Evolutionary conservation across 441 rosid species (phyloP), one percentile per base, ranked within the genome.

Genomic region (Euphorbia schlechtendalii): DNA sequence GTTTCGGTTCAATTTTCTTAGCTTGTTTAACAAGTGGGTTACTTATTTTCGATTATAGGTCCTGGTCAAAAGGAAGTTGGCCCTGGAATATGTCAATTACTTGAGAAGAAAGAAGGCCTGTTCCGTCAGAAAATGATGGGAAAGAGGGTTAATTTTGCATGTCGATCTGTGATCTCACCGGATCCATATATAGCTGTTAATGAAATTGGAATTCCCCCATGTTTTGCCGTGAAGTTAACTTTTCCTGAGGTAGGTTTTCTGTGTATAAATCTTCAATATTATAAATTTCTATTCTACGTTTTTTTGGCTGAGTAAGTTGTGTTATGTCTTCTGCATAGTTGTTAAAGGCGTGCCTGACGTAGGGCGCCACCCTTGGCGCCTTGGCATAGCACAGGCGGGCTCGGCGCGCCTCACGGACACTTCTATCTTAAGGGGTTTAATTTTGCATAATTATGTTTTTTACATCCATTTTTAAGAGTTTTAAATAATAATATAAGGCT

Each of bases 71-170:
- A 60, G 83, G 92, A 89, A 48, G 71, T 70, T 53, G 73, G 77
- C 60, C 64, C 83, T 18, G 99, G 99, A 65, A 89, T 92, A 73
- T 84, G 90, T 71, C 99, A 95, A 74, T 78, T 92, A 80, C 89
- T 95, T 72, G 99, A 95, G 83, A 95, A 83, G 75, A 95, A 95
- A 75, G 98, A 95, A 79, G 99, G 99, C 65, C 68, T 95, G 62
- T 95, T 92, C 72, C 95, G 99, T 49, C 99, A 95, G 72, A 95
- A 92, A 74, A 83, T 95, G 98, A 95, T 95, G 99, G 99, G 99
- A 69, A 95, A 95, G 85, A 83, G 99, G 76, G 99, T 95, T 62
- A 95, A 95, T 79, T 88, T 78, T 80, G 98, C 99, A 13, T 95
- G 99, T 67, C 84, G 98, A 53, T 95, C 99, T 72, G 99, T 95